Evolutionary conservation across 2,329 filamentous ascomycete species (phyloP).

Genomic region (Pseudogymnoascus sp.): DNA sequence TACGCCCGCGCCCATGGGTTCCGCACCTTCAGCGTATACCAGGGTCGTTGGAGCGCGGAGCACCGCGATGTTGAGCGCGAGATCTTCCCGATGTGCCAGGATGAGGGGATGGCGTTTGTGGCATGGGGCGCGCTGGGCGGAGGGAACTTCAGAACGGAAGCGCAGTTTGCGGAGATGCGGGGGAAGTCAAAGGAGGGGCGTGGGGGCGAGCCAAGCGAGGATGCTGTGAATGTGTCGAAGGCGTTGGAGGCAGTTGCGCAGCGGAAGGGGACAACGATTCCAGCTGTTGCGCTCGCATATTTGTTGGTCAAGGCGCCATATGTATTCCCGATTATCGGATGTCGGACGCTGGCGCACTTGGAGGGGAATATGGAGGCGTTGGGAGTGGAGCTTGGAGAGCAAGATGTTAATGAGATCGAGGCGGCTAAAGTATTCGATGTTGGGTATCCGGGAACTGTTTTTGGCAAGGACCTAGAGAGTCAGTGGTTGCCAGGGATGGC

Average conservation of each 20-base stretch:
- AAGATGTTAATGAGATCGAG: slow-evolving; percentile 62
- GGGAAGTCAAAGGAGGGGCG: slow-evolving; percentile 20
- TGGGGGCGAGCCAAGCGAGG: slow-evolving; percentile 33
- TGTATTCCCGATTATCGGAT: slow-evolving; percentile 66
- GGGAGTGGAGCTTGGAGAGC: slow-evolving; percentile 45
- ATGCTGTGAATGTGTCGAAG: slow-evolving; percentile 43
- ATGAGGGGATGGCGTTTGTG: slow-evolving; percentile 48
- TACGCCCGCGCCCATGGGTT: slow-evolving; percentile 65
- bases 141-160: slow-evolving; percentile 41
- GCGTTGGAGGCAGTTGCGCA: slow-evolving; percentile 46
- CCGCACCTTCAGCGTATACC: slow-evolving; percentile 60
- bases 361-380: slow-evolving; percentile 63
- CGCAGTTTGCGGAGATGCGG: slow-evolving; percentile 36
- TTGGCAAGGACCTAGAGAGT: slow-evolving; percentile 34
- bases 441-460: slow-evolving; percentile 58
- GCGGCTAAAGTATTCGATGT: slow-evolving; percentile 50
- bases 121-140: slow-evolving; percentile 48
- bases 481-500: slow-evolving; percentile 30
- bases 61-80: slow-evolving; percentile 56
- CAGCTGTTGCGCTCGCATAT: slow-evolving; percentile 61
- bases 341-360: slow-evolving; percentile 60
- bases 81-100: slow-evolving; percentile 50
- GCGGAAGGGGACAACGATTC: slow-evolving; percentile 48
- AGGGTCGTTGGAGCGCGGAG: slow-evolving; percentile 55
- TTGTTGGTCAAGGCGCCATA: slow-evolving; percentile 64